These are phyloP conservation scores for Chimonanthus praecox DNA, from an alignment of 164 flowering plant genomes.

Conservation along the genomic window DNA sequence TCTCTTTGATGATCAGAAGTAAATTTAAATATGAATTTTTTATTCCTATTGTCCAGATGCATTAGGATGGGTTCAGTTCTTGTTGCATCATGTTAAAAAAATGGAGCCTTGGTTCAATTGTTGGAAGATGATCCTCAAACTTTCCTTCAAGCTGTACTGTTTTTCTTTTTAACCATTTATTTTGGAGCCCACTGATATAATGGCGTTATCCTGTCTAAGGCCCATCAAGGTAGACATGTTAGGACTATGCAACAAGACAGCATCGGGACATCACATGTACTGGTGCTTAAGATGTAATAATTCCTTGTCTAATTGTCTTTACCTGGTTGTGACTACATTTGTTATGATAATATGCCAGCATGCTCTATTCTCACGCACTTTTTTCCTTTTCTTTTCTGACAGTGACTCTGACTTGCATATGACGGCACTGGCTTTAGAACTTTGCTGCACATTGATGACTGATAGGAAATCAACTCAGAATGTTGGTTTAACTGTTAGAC, in stretches of 20 bases:
- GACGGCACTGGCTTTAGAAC: slow-evolving; percentile 94
- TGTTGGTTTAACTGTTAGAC: slow-evolving; percentile 74
- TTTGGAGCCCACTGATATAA: too few relatives aligned
- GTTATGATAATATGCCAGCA: neutral
- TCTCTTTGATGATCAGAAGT: neutral
- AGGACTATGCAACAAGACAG: too few relatives aligned
- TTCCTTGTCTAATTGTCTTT: too few relatives aligned
- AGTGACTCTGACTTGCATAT: slow-evolving; percentile 98
- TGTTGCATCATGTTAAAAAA: neutral
- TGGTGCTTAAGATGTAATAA: too few relatives aligned
- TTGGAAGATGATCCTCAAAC: too few relatives aligned
- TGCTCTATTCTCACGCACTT: neutral
- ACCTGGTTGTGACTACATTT: too few relatives aligned
- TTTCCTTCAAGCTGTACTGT: too few relatives aligned
- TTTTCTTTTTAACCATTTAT: too few relatives aligned
- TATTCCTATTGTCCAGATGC: neutral
- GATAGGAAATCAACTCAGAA: slow-evolving; percentile 62
- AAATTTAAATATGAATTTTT: too few relatives aligned
- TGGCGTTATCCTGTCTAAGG: too few relatives aligned
- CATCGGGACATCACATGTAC: too few relatives aligned
- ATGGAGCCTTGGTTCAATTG: neutral
- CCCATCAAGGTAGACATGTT: too few relatives aligned
- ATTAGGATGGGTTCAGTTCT: neutral
- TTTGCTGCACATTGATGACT: slow-evolving; percentile 95
- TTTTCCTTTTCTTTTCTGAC: slow-evolving; percentile 10